Evolutionary conservation across 345 rosid species (phyloP).

Genomic region (Eucalyptus albens): DNA sequence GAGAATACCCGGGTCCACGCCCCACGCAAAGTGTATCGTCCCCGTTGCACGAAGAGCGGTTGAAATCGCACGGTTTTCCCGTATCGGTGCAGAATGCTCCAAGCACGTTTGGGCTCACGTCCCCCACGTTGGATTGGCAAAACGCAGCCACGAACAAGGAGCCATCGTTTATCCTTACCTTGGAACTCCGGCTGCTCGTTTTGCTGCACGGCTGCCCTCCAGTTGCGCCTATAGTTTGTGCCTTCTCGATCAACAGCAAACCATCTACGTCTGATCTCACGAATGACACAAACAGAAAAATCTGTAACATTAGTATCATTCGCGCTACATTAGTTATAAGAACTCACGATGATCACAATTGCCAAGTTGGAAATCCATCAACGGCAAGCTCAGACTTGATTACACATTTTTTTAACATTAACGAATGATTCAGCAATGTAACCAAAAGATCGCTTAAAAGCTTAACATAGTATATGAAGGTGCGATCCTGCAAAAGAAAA

Average conservation of each 20-base stretch:
- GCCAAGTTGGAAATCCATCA: neutral
- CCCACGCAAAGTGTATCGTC: slow-evolving; percentile 39
- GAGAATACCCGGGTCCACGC: slow-evolving; percentile 44
- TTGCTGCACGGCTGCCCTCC: slow-evolving; percentile 29
- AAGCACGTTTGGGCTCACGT: slow-evolving; percentile 46
- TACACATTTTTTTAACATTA: neutral
- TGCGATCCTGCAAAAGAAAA: neutral
- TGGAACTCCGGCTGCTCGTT: slow-evolving; percentile 32
- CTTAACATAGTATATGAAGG: neutral
- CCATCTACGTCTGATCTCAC: neutral
- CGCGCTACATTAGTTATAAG: neutral
- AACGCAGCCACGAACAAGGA: slow-evolving; percentile 39
- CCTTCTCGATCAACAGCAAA: neutral
- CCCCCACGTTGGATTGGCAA: slow-evolving; percentile 57
- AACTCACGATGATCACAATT: neutral
- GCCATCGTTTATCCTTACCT: slow-evolving; percentile 39
- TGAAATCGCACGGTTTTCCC: slow-evolving; percentile 46
- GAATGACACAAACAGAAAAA: neutral
- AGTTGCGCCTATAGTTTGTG: slow-evolving; percentile 20
- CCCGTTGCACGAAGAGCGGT: slow-evolving; percentile 46
- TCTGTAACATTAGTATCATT: neutral
- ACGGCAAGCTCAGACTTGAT: neutral
- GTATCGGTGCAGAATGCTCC: slow-evolving; percentile 43
- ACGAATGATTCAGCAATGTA: neutral
- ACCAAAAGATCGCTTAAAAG: neutral